phyloP scores from a whole-genome alignment of 2,329 filamentous ascomycete genomes.

The Aspergillus flavus region DNA sequence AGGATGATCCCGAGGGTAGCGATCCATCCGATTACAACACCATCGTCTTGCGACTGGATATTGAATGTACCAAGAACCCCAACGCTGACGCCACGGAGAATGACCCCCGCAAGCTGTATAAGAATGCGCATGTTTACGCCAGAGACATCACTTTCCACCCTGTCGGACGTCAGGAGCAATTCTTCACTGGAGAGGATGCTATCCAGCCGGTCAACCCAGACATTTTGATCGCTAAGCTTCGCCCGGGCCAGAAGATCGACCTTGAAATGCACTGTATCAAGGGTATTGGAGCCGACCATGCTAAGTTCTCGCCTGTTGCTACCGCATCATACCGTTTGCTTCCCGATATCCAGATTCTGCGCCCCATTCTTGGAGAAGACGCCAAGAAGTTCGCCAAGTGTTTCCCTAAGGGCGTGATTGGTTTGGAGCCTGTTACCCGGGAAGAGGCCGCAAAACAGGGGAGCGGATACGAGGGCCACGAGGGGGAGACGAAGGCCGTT shows the following conservation, averaged over 20 bases:
- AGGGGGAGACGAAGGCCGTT: slow-evolving; percentile 83
- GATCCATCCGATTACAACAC: slow-evolving; percentile 79
- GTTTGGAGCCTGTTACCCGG: slow-evolving; percentile 69
- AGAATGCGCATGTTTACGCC: slow-evolving; percentile 82
- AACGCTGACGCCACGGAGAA: slow-evolving; percentile 71
- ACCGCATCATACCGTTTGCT: slow-evolving; percentile 91
- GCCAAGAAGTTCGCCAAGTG: slow-evolving; percentile 87
- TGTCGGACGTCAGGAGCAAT: slow-evolving; percentile 70
- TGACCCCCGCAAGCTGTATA: slow-evolving; percentile 82
- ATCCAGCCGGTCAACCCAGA: slow-evolving; percentile 84
- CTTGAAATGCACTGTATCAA: slow-evolving; percentile 93
- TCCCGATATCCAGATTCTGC: slow-evolving; percentile 80
- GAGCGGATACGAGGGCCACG: slow-evolving; percentile 71
- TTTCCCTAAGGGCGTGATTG: slow-evolving; percentile 88
- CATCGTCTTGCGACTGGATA: slow-evolving; percentile 73
- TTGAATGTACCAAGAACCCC: slow-evolving; percentile 78
- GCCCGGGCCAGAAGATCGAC: slow-evolving; percentile 84
- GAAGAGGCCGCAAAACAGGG: slow-evolving; percentile 64
- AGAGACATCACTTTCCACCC: slow-evolving; percentile 75
- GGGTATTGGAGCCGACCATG: slow-evolving; percentile 89
- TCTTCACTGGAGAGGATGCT: slow-evolving; percentile 66
- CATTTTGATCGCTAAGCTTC: slow-evolving; percentile 90
- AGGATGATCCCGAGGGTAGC: slow-evolving; percentile 60
- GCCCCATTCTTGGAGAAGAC: slow-evolving; percentile 82
- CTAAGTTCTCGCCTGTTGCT: slow-evolving; percentile 95